A percentile compares a stretch with the other conserved stretches of the same genome.
Conservation (phyloP, 2,329 filamentous ascomycete genomes). For the Xylaria sp. region DNA sequence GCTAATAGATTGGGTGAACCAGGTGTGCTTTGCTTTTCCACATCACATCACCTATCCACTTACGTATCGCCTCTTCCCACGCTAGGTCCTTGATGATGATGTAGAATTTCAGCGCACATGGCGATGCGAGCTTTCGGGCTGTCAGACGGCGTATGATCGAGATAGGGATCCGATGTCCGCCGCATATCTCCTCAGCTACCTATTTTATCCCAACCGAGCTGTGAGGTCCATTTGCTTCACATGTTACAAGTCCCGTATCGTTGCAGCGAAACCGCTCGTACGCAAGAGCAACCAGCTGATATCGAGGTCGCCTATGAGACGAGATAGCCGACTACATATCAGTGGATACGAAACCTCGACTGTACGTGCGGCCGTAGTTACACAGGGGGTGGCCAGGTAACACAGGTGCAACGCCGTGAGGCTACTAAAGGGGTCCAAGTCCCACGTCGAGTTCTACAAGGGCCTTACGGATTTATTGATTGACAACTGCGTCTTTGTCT, state of each 20-base stretch:
- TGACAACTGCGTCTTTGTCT: background rate
- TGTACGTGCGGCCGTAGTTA: background rate
- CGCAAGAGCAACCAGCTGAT: background rate
- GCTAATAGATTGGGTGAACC: background rate
- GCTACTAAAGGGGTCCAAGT: background rate
- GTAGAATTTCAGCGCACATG: too few species aligned
- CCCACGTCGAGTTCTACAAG: too few species aligned
- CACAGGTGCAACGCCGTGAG: background rate
- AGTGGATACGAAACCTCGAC: background rate
- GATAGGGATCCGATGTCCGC: too few species aligned
- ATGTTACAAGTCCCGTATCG: too few species aligned
- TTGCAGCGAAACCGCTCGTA: background rate
- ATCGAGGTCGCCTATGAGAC: background rate
- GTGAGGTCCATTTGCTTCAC: too few species aligned
- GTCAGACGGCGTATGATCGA: too few species aligned
- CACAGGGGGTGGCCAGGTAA: background rate
- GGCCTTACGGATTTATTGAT: too few species aligned
- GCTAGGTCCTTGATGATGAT: too few species aligned
- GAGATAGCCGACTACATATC: background rate
- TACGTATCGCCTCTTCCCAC: background rate
- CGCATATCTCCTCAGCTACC: too few species aligned
- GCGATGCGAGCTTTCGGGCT: too few species aligned
- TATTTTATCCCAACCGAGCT: too few species aligned
- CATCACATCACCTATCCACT: background rate
- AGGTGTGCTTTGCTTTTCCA: background rate